Evolutionary conservation across 73 alveolate species (phyloP), one percentile per base, ranked within the genome.

Genomic region (Paramecium sonneborni): DNA sequence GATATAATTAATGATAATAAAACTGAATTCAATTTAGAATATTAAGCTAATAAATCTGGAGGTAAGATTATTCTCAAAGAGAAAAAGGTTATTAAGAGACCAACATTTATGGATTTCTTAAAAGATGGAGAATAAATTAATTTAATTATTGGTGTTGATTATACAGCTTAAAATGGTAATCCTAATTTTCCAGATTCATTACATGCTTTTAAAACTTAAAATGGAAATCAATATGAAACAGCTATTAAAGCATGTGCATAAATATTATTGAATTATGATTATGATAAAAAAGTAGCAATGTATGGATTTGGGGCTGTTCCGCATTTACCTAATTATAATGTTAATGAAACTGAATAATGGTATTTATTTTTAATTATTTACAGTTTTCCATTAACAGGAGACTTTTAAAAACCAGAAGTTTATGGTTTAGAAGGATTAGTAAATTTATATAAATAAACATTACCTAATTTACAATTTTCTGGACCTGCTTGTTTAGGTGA

Each of bases 281-380:
- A 85, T 69, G 97, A 97, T 85, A 86, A 94, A 85, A 30, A 44
- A 79, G 97, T 97, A 67, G 98, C 99, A 20, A 93, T 95, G 76
- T 97, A 93, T 94, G 99, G 99, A 11, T 97, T 97, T 92, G 99
- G 99, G 1, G 99, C 99, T 21, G 92, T 95, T 56, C 98, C 99
- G 0, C 93, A 93, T 23, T 86, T 85, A 35, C 85, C 94, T 6
- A 88, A 88, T 55, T 88, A 88, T 34, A 88, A 69, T 30, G 93
- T 91, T 11, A 62, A 87, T 34, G 69, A 72, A 56, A 96, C 92
- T 4, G 84, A 92, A 79, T 97, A 97, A 76, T 97, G 99, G 90
- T 79, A 79, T 43, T 6, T 20, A 43, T 38, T 52, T 8, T 24
- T 79, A 21, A 15, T 34, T 44, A 20, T n/a, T 14, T 70, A 3